Evolutionary conservation across 1,284 basidiomycete genomes (phyloP), one percentile per base, ranked within the genome.

Genomic region (Malassezia sympodialis): DNA sequence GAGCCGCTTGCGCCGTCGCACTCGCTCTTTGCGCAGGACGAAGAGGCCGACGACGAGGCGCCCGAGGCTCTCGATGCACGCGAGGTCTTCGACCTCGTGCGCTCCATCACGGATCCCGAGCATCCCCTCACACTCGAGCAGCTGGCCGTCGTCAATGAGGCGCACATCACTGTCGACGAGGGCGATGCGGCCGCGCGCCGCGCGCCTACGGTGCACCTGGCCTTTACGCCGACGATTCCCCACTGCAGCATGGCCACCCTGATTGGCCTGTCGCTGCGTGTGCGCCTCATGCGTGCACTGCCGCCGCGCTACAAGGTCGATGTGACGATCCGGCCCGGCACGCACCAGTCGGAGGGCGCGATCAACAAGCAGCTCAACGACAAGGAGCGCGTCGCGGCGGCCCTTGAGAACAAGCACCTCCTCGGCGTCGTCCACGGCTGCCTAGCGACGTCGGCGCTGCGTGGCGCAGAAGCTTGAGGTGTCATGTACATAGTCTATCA

Each of bases 331-430:
- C 89, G 91, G 69, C 84, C 87, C 32, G 93, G 93, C 3, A 93
- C 90, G 0, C 94, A 99, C 78, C 88, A 96, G 76, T 90, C 86
- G 70, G 93, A 96, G 73, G 81, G 85, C 60, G 85, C 90, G 49
- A 91, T 96, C 30, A 99, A 98, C 79, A 98, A 96, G 76, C 93
- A 98, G 73, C 80, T 99, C 43, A 96, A 98, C 72, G 93, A 99
- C 78, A 98, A 99, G 77, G 93, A 99, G 77, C 81, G 93, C 45
- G 94, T 98, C 0, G 91, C 91, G 23, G 94, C 94, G 8, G 94
- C 93, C 0, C 79, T 98, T 32, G 93, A 98, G 76, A 98, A 98
- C 76, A 80, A 82, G 10, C 83, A 87, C 39, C 80, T 98, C 5
- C 76, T 96, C 3, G 84, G 86, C 53, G 88, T 91, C 0, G 83